A percentile compares a stretch with the other conserved stretches of the same genome.
Conservation (phyloP, 345 rosid genomes). For the Citrus sinensis region DVS_A1.0 CM039162.1:9317501-9318000, state of each 20-base stretch:
- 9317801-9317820: conserved; percentile 43
- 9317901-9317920: conserved; percentile 40
- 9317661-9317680: conserved; percentile 26
- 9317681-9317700: conserved; percentile 32
- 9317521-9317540: conserved; percentile 45
- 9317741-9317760: conserved; percentile 57
- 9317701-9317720: conserved; percentile 60
- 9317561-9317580: conserved; percentile 65
- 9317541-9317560: conserved; percentile 59
- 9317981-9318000: conserved; percentile 67
- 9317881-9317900: conserved; percentile 44
- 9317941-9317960: conserved; percentile 63
- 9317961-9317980: conserved; percentile 57
- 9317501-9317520: conserved; percentile 71
- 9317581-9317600: conserved; percentile 46
- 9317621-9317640: conserved; percentile 26
- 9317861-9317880: conserved; percentile 35
- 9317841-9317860: conserved; percentile 42
- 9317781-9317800: conserved; percentile 56
- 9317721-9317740: conserved; percentile 41
- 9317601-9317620: conserved; percentile 33
- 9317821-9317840: conserved; percentile 45
- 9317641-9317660: conserved; percentile 31
- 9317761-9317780: conserved; percentile 51
- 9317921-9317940: conserved; percentile 60